Evolutionary conservation across 2,329 filamentous ascomycete genomes (phyloP), one percentile per base, ranked within the genome.

Genomic region (Orbilia javanica): DNA sequence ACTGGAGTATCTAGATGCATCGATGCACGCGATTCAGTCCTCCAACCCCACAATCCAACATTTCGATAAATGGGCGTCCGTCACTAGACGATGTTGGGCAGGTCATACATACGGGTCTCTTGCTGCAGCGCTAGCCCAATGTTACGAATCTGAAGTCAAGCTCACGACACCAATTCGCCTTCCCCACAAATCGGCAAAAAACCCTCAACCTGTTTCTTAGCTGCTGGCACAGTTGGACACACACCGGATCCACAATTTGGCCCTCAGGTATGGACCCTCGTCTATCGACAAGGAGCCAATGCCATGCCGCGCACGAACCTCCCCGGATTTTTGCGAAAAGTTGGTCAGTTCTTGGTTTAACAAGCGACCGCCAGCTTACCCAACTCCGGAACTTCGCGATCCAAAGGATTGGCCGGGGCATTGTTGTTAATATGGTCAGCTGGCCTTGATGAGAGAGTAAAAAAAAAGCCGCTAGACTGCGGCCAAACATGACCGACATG

Each of bases 171-270:
- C 55, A 34, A 20, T 15, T 31, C n/a, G 48, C 55, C 67, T 78
- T 78, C 74, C 74, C 74, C 74, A 78, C 74, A 78, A 78, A 78
- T 72, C 62, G 62, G 74, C 74, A 78, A 78, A 78, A 78, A 78
- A 66, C 74, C 74, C 74, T 78, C 74, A 78, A 78, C 74, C 67
- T 78, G 74, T 78, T 78, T 78, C 62, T 57, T 42, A 67, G 60
- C 42, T 36, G 67, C 66, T 77, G 66, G 57, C 72, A 65, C 60
- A 25, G 46, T 27, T 65, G 60, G 69, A 46, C 57, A 67, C 60
- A 77, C 71, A 65, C 60, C 71, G 67, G 74, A 78, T 78, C 74
- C 67, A 78, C 67, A 55, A 11, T 71, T 67, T 57, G 73, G 29
- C 64, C 46, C 68, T 57, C 65, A 53, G 60, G 48, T 20, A 39